Evolutionary conservation across 2,329 filamentous ascomycete species (phyloP), one percentile per base, ranked within the genome.

Genomic region (Epichloe sp.): DNA sequence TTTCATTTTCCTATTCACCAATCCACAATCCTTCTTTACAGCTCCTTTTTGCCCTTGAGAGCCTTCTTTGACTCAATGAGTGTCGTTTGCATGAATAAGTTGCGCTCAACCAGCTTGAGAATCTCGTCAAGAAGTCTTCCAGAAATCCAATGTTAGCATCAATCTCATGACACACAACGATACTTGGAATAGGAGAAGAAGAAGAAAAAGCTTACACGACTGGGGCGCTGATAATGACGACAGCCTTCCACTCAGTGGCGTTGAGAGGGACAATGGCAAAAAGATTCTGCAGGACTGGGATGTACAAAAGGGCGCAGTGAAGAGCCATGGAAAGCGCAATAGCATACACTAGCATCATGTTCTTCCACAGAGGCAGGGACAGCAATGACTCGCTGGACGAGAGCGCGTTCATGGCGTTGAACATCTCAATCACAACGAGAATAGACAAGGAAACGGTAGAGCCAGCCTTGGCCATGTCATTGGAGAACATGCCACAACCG

Each of bases 351-450:
- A 98, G 83, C 78, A 95, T 93, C 85, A 95, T 93, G 73, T 98
- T 98, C 65, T 91, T 82, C 91, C 91, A 96, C n/a, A 98, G 75
- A 10, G 90, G 91, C 55, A 98, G 79, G 2, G 90, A 96, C 51
- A 98, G 71, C 12, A 98, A 81, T 15, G 88, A 95, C 70, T 98
- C 93, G 68, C 88, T 95, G 1, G 89, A 95, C 2, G 89, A 96
- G 35, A 98, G 78, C 0, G 91, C 93, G 65, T 98, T 98, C 85
- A 97, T 91, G 60, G 93, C 93, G 71, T 98, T 98, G 65, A 98
- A 80, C 93, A 98, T 98, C 73, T 98, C 93, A 63, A 98, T 97
- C 54, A 96, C 89, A 44, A 98, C 93, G 17, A 98, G 78, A 62
- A 86, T 86, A 3, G 88, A 95, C 54, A 98, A 78, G 6, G 89